Conservation (phyloP, 2,329 filamentous ascomycete genomes). For the Penicillium glabrum region DNA sequence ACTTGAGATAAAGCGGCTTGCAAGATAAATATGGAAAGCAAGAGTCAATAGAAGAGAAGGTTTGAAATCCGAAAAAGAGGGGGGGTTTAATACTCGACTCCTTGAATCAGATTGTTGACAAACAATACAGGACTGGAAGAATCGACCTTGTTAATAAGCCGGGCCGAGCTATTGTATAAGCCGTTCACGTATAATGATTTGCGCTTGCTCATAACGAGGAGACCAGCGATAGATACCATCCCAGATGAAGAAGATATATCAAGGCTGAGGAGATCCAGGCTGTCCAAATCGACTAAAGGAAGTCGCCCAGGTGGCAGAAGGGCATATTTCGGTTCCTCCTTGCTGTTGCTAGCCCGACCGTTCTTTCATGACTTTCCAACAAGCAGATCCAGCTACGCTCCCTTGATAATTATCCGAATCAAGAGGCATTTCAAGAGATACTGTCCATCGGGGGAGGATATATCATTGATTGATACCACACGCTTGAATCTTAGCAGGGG, state of each 20-base stretch:
- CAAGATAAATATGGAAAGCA: too few species aligned
- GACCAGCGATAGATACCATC: conserved; percentile 47
- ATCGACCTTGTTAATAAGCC: not conserved
- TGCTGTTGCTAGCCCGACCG: not conserved
- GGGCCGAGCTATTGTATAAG: not conserved
- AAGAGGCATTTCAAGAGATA: not conserved
- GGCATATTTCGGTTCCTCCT: not conserved
- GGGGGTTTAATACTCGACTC: too few species aligned
- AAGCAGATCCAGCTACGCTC: not conserved
- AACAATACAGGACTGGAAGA: too few species aligned
- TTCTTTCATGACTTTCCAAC: not conserved
- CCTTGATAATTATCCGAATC: not conserved
- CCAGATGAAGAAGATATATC: not conserved
- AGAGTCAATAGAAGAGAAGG: too few species aligned
- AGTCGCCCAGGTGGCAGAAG: not conserved
- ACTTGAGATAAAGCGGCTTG: too few species aligned
- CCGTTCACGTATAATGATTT: conserved; percentile 9
- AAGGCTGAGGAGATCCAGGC: not conserved
- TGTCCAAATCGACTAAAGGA: not conserved
- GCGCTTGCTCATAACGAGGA: conserved; percentile 63
- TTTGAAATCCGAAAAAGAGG: too few species aligned
- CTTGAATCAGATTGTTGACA: too few species aligned
- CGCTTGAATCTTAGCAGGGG: too few species aligned
- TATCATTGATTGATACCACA: too few species aligned
- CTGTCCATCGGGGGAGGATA: too few species aligned